Percentiles rank a stretch among this genome's conserved stretches.
Conservation (phyloP, 2,329 filamentous ascomycete species). For the Ophiostoma ulmi region DNA sequence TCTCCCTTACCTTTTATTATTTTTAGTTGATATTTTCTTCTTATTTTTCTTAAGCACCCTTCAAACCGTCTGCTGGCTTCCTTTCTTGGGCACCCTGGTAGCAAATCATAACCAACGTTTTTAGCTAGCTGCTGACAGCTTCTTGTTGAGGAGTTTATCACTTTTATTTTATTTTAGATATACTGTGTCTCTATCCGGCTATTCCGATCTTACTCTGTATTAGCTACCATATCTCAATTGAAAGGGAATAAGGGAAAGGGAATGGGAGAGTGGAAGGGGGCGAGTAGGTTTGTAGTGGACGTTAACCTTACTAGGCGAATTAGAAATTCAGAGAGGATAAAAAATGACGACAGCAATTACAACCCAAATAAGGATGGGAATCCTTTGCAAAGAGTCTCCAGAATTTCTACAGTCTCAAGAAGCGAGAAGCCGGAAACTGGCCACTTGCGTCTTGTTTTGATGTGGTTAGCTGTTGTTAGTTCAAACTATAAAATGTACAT, state of each 20-base stretch:
- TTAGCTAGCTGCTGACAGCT: not conserved
- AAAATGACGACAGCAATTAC: not conserved
- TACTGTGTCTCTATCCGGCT: not conserved
- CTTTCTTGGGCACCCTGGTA: not conserved
- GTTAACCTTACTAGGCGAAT: not conserved
- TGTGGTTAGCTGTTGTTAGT: not conserved
- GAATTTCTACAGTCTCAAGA: not conserved
- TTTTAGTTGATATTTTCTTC: not conserved
- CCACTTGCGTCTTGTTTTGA: not conserved
- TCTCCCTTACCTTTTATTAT: constrained; percentile 5
- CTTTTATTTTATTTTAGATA: not conserved
- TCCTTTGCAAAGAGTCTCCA: not conserved
- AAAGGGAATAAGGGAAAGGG: not conserved
- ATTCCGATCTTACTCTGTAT: not conserved
- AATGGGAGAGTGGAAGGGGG: not conserved
- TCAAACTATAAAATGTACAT: not conserved
- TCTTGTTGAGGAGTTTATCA: not conserved
- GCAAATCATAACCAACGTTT: not conserved
- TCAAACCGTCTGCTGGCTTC: not conserved
- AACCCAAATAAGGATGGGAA: not conserved
- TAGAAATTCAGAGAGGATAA: not conserved
- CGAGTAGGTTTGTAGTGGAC: not conserved
- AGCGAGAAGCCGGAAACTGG: not conserved
- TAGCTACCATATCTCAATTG: not conserved
- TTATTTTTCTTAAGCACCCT: not conserved